Evolutionary conservation across 2,329 filamentous ascomycete genomes (phyloP), one percentile per base, ranked within the genome.

Genomic region (Corynespora cassiicola): DNA sequence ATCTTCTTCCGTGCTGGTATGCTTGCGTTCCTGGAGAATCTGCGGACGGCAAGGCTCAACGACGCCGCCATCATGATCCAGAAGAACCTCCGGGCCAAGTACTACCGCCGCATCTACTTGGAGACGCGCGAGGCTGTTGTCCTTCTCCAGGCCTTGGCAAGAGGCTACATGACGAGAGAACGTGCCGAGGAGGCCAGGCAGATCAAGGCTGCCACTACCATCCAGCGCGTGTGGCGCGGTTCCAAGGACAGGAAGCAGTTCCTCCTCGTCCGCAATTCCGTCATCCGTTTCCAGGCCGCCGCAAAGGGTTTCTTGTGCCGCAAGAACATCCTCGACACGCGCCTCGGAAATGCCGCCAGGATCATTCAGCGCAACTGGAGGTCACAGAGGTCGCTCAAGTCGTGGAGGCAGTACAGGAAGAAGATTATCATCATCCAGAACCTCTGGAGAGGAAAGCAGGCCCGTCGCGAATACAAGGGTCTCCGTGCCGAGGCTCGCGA

Each of bases 1-100:
- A 96, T 99, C 65, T 99, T 99, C 76, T 99, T 99, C 84, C 87
- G 94, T 45, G 94, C 94, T 39, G 94, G 94, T 70, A 99, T 99
- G 94, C 85, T 99, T 57, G 94, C 94, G 6, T 96, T 96, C 75
- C 76, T 99, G 33, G 94, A 99, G 73, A 96, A 96, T 54, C 78
- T 96, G 51, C 85, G 94, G 42, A 96, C 94, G 9, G 89, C 80
- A 52, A 85, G 91, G 42, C 79, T 99, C 64, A 97, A 95, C 65
- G 88, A 90, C 53, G 95, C 91, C 54, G 94, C 94, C 9, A 88
- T 95, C 56, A 88, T 99, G 84, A 99, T 99, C 39, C 94, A 99
- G 72, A 99, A 99, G 84, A 99, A 99, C 63, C 75, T 99, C 39
- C 87, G 85, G 50, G 90, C 90, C 67, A 96, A 95, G 71, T 97